phyloP scores from a whole-genome alignment of 1,284 basidiomycete species.

The Ustilago shanxiensis region DNA sequence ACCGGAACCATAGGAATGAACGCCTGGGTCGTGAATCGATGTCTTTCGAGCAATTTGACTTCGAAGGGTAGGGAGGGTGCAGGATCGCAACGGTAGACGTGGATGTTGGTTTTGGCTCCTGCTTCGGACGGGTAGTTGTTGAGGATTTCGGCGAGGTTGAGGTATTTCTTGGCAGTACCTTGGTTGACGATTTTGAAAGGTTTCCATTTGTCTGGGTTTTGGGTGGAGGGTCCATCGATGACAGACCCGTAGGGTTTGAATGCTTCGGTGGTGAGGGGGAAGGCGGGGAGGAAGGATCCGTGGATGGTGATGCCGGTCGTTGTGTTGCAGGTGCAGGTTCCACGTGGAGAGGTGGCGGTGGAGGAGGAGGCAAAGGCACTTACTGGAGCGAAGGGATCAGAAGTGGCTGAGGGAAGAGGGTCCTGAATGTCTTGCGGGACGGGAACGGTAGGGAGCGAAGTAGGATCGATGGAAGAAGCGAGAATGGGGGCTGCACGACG shows the following conservation, averaged over 20 bases:
- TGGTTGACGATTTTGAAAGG: constrained; percentile 62
- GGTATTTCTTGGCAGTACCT: constrained; percentile 62
- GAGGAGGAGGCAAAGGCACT: constrained; percentile 32
- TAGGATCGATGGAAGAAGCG: constrained; percentile 24
- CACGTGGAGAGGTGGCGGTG: constrained; percentile 3
- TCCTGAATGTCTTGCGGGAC: constrained; percentile 57
- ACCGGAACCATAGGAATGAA: constrained; percentile 59
- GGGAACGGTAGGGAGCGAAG: constrained; percentile 34
- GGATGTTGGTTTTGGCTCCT: constrained; percentile 53
- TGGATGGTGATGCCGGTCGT: constrained; percentile 28
- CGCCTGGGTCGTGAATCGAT: constrained; percentile 62
- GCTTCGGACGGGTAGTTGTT: constrained; percentile 46
- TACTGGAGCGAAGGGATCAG: constrained; percentile 43
- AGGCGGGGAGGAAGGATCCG: constrained; percentile 21
- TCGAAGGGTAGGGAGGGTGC: constrained; percentile 41
- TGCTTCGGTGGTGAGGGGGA: constrained; percentile 38
- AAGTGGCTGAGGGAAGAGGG: constrained; percentile 47
- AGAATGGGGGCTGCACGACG: constrained; percentile 72
- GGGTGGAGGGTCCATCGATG: constrained; percentile 46
- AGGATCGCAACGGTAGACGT: constrained; percentile 61
- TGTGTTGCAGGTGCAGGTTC: constrained; percentile 1
- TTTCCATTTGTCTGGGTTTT: constrained; percentile 9
- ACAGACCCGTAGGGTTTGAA: constrained; percentile 62
- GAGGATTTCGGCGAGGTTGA: constrained; percentile 45
- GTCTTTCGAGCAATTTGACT: constrained; percentile 63